These are phyloP conservation scores for Lasiodiplodia gonubiensis DNA, from an alignment of 2,329 filamentous ascomycete species.

Conservation along the genomic window DNA sequence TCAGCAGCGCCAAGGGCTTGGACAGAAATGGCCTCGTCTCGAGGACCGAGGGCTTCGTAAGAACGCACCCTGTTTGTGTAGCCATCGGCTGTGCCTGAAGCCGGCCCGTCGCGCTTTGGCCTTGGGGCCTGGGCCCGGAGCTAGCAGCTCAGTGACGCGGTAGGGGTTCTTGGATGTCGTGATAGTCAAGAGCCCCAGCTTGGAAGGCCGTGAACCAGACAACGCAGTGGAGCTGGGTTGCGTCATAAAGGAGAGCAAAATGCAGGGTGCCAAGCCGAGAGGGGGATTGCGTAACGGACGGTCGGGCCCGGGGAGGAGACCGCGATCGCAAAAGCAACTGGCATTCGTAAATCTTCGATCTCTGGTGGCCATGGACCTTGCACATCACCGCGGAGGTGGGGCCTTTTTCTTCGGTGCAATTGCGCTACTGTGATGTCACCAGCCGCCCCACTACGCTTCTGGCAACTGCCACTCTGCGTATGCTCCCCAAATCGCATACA, in stretches of 20 bases:
- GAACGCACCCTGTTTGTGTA: neutral
- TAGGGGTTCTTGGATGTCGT: neutral
- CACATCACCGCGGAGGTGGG: constrained; percentile 21
- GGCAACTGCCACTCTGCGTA: neutral
- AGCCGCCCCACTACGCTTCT: constrained; percentile 20
- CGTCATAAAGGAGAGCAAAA: constrained; percentile 1
- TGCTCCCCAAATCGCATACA: neutral
- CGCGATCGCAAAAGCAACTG: constrained; percentile 13
- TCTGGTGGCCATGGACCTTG: neutral
- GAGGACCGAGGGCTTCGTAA: neutral
- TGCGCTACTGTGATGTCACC: constrained; percentile 17
- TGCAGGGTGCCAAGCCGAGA: neutral
- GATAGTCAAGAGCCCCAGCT: neutral
- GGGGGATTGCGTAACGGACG: constrained; percentile 1
- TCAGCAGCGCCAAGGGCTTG: neutral
- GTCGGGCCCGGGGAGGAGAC: neutral
- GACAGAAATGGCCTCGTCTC: neutral
- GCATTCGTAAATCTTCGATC: constrained; percentile 28
- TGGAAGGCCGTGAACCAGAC: neutral
- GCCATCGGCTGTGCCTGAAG: neutral
- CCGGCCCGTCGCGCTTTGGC: neutral
- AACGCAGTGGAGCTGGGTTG: constrained; percentile 7
- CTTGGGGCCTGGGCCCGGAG: neutral
- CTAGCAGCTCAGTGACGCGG: neutral
- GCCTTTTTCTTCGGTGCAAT: neutral